Evolutionary conservation across 352 stramenopile species (phyloP), one percentile per base, ranked within the genome.

Genomic region (Globisporangium barbulae): DNA sequence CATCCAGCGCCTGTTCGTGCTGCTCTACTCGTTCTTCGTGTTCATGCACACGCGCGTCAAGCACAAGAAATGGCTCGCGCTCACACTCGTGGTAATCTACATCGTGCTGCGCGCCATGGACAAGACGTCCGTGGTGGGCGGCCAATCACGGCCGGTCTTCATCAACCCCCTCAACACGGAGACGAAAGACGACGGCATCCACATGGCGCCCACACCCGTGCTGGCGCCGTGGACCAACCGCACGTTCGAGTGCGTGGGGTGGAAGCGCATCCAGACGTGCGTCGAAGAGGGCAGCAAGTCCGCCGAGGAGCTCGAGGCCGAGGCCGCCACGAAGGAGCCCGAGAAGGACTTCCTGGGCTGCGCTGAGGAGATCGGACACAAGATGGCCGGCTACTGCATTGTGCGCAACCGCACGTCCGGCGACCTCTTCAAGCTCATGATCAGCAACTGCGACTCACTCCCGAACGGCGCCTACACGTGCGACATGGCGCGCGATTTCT

Each of bases 371-470:
- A 89, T 93, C 53, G 79, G 79, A 2, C 72, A 64, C 53, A 58
- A 89, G 63, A 92, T 90, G 79, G 86, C 86, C 2, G 86, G 86
- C 65, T 91, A 93, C 58, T 95, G 86, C 59, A 88, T 92, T 59
- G 83, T 93, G 28, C 77, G 84, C 50, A 95, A 95, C 61, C 80
- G 83, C 53, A 93, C 84, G 65, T 93, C 82, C 0, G 84, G 86
- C 10, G 84, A 90, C 54, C 68, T 89, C 33, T 90, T 86, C 61
- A 88, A 90, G 52, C 77, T 95, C 60, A 91, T 95, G 83, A 76
- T 93, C 49, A 93, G 75, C 53, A 74, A 74, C 10, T 93, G 85
- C 53, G 76, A 92, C 44, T 92, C 81, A 31, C 64, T 95, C 25
- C 73, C 75, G 5, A 90, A 78, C 25, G 83, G 82, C 4, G 72